Percentiles rank a stretch among this genome's conserved stretches.
Conservation (phyloP, 2,329 filamentous ascomycete genomes). For the Blastomyces gilchristii region DNA sequence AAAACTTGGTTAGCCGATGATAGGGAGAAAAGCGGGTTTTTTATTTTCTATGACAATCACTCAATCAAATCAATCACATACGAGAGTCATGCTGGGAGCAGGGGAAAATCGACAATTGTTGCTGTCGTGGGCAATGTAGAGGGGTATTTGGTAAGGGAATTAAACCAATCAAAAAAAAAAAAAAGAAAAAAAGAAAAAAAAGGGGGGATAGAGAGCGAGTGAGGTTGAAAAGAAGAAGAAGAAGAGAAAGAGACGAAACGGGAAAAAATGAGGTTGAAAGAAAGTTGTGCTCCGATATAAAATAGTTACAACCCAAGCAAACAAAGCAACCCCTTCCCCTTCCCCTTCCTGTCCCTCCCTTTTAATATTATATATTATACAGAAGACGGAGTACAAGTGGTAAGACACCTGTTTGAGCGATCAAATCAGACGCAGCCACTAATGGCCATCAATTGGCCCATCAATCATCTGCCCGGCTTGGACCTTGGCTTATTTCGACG, state of each 20-base stretch:
- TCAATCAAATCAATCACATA: background rate
- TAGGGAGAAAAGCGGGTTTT: background rate
- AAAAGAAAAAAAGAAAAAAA: background rate
- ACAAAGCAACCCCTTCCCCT: too few species aligned
- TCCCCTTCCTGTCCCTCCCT: too few species aligned
- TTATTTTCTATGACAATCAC: background rate
- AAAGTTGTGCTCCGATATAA: background rate
- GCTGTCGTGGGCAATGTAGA: constrained; percentile 13
- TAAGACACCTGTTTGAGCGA: too few species aligned
- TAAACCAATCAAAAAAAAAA: constrained; percentile 1
- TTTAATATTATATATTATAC: too few species aligned
- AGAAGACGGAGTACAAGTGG: too few species aligned
- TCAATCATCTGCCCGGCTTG: too few species aligned
- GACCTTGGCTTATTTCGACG: background rate
- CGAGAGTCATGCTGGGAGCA: constrained; percentile 13
- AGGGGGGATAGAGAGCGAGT: constrained; percentile 12
- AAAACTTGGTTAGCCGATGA: background rate
- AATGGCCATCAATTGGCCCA: too few species aligned
- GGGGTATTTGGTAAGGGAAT: constrained; percentile 12
- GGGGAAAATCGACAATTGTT: background rate
- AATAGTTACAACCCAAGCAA: too few species aligned
- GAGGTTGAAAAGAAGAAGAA: constrained; percentile 11
- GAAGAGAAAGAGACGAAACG: constrained; percentile 10
- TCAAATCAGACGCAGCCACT: too few species aligned
- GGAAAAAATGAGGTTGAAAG: background rate